Base-by-base conservation (phyloP, 768 basidiomycete species). In the Russula sp. region DNA sequence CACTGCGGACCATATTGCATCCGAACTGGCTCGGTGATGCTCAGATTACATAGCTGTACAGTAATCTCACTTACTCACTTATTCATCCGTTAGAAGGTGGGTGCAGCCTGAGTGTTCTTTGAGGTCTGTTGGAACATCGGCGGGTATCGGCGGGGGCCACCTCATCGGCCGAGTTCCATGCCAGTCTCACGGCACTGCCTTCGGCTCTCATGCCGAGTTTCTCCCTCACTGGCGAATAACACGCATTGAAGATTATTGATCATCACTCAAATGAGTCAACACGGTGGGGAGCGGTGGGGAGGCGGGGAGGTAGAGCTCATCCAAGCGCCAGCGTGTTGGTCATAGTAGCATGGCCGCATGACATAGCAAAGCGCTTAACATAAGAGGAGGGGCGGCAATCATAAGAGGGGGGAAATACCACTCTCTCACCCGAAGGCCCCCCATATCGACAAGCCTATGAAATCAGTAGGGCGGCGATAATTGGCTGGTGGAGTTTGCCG, bases 301-400 rank as follows among this genome's bases (percentile, higher is more conserved):
- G 28, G 28, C 5, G 11, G 10, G n/a, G n/a, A n/a, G n/a, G 11
- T 36, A 14, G 8, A 46, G 18, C 10, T 46, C n/a, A 46, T n/a
- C 11, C n/a, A 46, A 20, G 42, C 44, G n/a, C 44, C 44, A 44
- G 42, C 10, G n/a, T 36, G 36, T 46, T 9, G 20, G 18, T 44
- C 20, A 20, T 44, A 20, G 36, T 36, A 5, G 36, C 58, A 8
- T 38, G 49, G 26, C 26, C 20, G 13, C 20, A n/a, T n/a, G 40
- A 52, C 50, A 42, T 32, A 51, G 6, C 28, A 13, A 30, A 51
- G 40, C 62, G 62, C 62, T 50, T 38, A 13, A 28, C 16, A 26
- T 20, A 34, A 26, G 56, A 49, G n/a, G 56, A 38, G 28, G 20
- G 49, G n/a, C 32, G 38, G 30, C n/a, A 26, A 38, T 26, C 34